A percentile compares a stretch with the other conserved stretches of the same genome.
These are phyloP conservation scores for Phaffomyces opuntiae DNA, from an alignment of 805 yeast species.

Conservation along the genomic window DNA sequence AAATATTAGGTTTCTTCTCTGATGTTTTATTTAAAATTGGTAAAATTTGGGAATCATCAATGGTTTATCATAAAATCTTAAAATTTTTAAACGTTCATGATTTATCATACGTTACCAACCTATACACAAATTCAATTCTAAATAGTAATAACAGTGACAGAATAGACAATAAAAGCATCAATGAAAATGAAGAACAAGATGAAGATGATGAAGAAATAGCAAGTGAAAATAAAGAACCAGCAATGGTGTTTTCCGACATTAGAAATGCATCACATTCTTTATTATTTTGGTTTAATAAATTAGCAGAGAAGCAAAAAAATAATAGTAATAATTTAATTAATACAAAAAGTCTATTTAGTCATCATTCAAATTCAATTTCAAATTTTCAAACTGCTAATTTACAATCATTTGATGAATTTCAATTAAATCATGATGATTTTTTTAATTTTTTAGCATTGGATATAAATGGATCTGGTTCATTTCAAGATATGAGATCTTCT, in stretches of 20 bases:
- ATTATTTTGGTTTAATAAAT: conserved; percentile 24
- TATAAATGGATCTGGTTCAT: conserved; percentile 17
- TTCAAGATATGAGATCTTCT: conserved; percentile 6
- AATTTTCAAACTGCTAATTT: conserved; percentile 14
- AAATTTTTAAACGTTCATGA: conserved; percentile 21
- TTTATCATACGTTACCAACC: conserved; percentile 13
- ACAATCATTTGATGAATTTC: conserved; percentile 18
- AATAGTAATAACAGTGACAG: neutral
- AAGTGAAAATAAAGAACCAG: conserved; percentile 25
- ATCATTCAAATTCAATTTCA: conserved; percentile 3
- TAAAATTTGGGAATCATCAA: conserved; percentile 23
- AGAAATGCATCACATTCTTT: conserved; percentile 26
- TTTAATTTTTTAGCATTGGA: conserved; percentile 24
- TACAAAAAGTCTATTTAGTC: conserved; percentile 2
- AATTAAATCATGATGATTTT: conserved; percentile 24
- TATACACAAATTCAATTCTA: neutral
- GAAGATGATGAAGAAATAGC: conserved; percentile 20
- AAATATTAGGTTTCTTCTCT: conserved; percentile 10
- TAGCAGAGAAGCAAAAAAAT: conserved; percentile 13
- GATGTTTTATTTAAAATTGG: conserved; percentile 19
- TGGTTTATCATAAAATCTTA: conserved; percentile 24
- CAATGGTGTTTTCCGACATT: conserved; percentile 30
- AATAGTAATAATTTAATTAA: neutral
- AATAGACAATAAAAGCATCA: conserved; percentile 14
- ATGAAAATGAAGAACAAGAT: conserved; percentile 11